These are phyloP conservation scores for Coriolopsis trogii DNA, from an alignment of 1,284 basidiomycete genomes.

Conservation along the genomic window DNA sequence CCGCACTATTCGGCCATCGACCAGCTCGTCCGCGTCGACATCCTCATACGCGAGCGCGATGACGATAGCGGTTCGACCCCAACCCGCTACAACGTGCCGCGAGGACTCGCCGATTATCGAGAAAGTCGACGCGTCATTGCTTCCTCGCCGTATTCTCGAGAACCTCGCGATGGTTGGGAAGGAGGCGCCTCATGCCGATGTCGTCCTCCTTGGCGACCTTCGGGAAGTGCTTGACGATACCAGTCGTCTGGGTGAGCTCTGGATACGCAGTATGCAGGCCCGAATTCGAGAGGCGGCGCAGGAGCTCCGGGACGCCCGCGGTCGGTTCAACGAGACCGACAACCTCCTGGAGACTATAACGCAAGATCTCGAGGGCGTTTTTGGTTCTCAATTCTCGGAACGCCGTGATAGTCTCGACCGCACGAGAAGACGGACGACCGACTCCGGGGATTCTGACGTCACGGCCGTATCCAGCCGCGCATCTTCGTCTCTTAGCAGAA, in stretches of 20 bases:
- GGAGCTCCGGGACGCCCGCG: conserved; percentile 50
- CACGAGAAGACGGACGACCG: conserved; percentile 31
- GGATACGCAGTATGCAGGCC: conserved; percentile 51
- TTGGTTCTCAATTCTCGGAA: conserved; percentile 25
- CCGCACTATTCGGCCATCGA: conserved; percentile 59
- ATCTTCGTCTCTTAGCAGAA: conserved; percentile 19
- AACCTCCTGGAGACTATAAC: conserved; percentile 40
- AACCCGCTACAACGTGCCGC: conserved; percentile 7
- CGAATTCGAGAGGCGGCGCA: conserved; percentile 52
- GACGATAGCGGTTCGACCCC: conserved; percentile 1
- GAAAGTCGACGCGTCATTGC: conserved; percentile 47
- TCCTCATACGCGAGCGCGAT: conserved; percentile 25
- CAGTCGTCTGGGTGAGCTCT: conserved; percentile 43
- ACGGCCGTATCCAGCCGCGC: conserved; percentile 30
- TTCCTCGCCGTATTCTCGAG: conserved; percentile 52
- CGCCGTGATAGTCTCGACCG: conserved; percentile 26
- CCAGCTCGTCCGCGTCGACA: conserved; percentile 38
- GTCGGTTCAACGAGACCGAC: conserved; percentile 37
- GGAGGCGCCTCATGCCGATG: conserved; percentile 20
- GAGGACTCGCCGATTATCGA: conserved; percentile 1
- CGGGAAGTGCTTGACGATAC: conserved; percentile 49
- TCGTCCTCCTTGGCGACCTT: conserved; percentile 44
- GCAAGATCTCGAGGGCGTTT: conserved; percentile 43
- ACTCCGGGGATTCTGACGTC: conserved; percentile 32
- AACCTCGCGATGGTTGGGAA: conserved; percentile 54